Evolutionary conservation across 169 alveolate species (phyloP).

Genomic region (Cryptosporidium parvum): DNA sequence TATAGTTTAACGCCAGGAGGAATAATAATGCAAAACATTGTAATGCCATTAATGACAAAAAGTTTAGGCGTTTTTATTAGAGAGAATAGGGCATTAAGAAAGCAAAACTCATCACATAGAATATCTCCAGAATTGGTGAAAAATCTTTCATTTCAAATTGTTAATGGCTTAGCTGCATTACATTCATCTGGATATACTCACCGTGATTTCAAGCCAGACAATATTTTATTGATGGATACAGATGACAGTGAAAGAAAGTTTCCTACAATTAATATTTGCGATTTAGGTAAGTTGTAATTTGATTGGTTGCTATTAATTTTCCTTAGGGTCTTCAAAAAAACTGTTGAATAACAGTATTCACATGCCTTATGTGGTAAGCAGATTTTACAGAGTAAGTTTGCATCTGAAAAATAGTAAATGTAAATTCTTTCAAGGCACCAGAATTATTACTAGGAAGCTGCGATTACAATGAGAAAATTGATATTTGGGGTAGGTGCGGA

Average conservation of each 20-base stretch:
- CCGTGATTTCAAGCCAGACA: slow-evolving; percentile 69
- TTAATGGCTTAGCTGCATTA: slow-evolving; percentile 32
- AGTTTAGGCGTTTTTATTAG: slow-evolving; percentile 56
- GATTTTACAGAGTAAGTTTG: slow-evolving; percentile 66
- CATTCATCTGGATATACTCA: slow-evolving; percentile 71
- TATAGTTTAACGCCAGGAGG: slow-evolving; percentile 72
- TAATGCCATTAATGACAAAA: slow-evolving; percentile 69
- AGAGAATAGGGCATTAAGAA: slow-evolving; percentile 46
- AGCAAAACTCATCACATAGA: slow-evolving; percentile 33
- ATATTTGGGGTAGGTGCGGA: slow-evolving; percentile 73
- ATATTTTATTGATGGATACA: slow-evolving; percentile 21
- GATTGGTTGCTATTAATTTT: background rate
- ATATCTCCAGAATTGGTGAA: slow-evolving; percentile 35
- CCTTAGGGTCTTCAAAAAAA: slow-evolving; percentile 67
- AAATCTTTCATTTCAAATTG: slow-evolving; percentile 56
- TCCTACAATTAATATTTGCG: slow-evolving; percentile 44
- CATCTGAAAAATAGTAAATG: background rate
- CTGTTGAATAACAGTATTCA: background rate
- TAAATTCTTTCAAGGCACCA: slow-evolving; percentile 59
- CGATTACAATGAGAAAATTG: slow-evolving; percentile 60
- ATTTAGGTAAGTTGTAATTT: slow-evolving; percentile 33
- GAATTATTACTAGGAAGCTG: slow-evolving; percentile 70
- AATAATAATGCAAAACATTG: slow-evolving; percentile 65
- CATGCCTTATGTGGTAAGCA: slow-evolving; percentile 75
- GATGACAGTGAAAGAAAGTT: background rate